A percentile compares a stretch with the other conserved stretches of the same genome.
These are phyloP conservation scores for Aspergillus brasiliensis DNA, from an alignment of 2,329 filamentous ascomycete species.

Conservation along the genomic window DNA sequence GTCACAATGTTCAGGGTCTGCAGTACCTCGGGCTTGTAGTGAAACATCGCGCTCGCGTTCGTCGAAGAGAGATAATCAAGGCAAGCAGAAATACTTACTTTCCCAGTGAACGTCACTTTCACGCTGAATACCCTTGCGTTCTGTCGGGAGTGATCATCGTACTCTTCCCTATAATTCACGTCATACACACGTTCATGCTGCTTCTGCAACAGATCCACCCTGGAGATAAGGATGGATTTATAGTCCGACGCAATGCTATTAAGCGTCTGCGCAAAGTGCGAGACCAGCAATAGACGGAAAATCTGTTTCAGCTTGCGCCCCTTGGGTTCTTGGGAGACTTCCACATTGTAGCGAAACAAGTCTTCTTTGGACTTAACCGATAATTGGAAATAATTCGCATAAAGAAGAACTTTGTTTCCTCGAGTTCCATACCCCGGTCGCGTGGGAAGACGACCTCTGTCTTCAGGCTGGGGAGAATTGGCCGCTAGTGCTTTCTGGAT, in stretches of 20 bases:
- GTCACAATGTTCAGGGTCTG: conserved; percentile 1
- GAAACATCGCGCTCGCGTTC: background rate
- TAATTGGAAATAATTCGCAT: background rate
- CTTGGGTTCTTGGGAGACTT: background rate
- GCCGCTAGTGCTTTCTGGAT: background rate
- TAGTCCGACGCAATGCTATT: background rate
- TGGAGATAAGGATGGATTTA: background rate
- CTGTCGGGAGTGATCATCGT: background rate
- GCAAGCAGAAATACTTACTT: background rate
- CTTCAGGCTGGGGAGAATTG: background rate
- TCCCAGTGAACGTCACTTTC: background rate
- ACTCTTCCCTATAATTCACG: background rate
- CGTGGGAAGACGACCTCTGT: background rate
- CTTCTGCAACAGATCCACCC: background rate
- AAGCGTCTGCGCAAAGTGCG: background rate
- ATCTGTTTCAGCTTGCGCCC: background rate
- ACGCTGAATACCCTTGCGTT: background rate
- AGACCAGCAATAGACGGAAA: background rate
- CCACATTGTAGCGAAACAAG: background rate
- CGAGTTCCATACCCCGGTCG: background rate
- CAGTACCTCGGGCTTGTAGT: background rate
- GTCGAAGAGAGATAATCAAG: background rate
- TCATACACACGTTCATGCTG: background rate
- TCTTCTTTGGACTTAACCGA: background rate
- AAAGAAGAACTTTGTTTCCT: background rate